Conservation (phyloP, 1,284 basidiomycete species). For the Neonothopanus nambi region DNA sequence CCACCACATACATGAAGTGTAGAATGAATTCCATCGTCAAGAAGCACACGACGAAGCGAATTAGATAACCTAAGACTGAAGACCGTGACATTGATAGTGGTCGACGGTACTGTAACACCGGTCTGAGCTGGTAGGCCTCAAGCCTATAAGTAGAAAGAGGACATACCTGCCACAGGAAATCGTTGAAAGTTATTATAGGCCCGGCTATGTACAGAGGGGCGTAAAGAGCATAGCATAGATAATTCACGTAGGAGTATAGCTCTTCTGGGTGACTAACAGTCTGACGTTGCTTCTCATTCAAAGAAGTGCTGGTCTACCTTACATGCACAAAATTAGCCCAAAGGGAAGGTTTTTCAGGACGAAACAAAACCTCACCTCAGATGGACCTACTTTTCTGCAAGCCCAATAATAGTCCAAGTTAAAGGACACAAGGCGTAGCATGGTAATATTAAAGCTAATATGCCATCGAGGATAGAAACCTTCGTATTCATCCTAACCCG, state of each 20-base stretch:
- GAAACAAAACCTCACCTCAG: constrained; percentile 41
- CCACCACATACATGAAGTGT: constrained; percentile 96
- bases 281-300: constrained; percentile 61
- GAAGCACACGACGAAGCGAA: constrained; percentile 74
- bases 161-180: constrained; percentile 88
- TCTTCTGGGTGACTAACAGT: constrained; percentile 36
- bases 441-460: constrained; percentile 94
- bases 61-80: constrained; percentile 53
- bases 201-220: constrained; percentile 95
- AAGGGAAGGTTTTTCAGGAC: neutral
- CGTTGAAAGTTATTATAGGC: constrained; percentile 95
- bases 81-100: constrained; percentile 44
- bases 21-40: constrained; percentile 90
- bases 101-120: constrained; percentile 48
- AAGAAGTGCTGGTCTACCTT: constrained; percentile 31
- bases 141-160: neutral
- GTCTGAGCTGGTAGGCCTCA: constrained; percentile 37
- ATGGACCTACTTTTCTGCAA: constrained; percentile 35
- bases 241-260: constrained; percentile 62
- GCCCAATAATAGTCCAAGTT: constrained; percentile 93
- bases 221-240: constrained; percentile 75
- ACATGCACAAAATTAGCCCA: constrained; percentile 14
- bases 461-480: constrained; percentile 90
- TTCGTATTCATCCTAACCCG: constrained; percentile 62
- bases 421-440: constrained; percentile 92